Conservation (phyloP, 2,329 filamentous ascomycete genomes). For the Alternaria triticimaculans region DNA sequence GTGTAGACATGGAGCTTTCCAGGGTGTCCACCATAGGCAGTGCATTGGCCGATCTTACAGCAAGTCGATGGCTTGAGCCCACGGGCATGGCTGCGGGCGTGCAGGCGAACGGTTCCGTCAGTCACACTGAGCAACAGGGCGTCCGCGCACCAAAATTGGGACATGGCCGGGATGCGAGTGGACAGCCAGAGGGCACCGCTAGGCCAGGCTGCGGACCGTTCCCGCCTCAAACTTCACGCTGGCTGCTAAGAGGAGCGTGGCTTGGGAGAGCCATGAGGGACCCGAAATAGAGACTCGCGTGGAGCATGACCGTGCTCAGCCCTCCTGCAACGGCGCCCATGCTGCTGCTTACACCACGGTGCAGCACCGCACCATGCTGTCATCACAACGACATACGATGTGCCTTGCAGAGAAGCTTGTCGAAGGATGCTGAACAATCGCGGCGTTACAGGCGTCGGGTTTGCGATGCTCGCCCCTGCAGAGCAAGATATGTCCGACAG, state of each 20-base stretch:
- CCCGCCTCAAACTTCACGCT: constrained; percentile 41
- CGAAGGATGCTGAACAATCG: constrained; percentile 9
- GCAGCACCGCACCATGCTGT: constrained; percentile 30
- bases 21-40: constrained; percentile 35
- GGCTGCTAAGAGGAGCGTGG: constrained; percentile 42
- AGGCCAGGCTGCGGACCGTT: constrained; percentile 48
- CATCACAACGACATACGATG: constrained; percentile 18
- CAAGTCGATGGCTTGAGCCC: constrained; percentile 40
- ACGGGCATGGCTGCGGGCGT: constrained; percentile 43
- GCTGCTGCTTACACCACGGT: constrained; percentile 33
- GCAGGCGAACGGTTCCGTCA: constrained; percentile 46
- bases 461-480: constrained; percentile 23
- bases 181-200: constrained; percentile 25
- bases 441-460: constrained; percentile 1
- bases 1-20: constrained; percentile 27
- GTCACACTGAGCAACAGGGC: constrained; percentile 35
- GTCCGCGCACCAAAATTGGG: constrained; percentile 42
- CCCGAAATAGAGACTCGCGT: constrained; percentile 41
- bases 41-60: constrained; percentile 31
- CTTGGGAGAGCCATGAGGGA: constrained; percentile 29
- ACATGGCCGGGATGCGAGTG: constrained; percentile 26
- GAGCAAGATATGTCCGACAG: constrained; percentile 17
- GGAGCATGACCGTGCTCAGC: constrained; percentile 37
- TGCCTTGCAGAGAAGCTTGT: constrained; percentile 8
- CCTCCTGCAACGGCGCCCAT: constrained; percentile 36